Evolutionary conservation across 2,329 filamentous ascomycete genomes (phyloP).

Genomic region (Pseudocercospora musae): DNA sequence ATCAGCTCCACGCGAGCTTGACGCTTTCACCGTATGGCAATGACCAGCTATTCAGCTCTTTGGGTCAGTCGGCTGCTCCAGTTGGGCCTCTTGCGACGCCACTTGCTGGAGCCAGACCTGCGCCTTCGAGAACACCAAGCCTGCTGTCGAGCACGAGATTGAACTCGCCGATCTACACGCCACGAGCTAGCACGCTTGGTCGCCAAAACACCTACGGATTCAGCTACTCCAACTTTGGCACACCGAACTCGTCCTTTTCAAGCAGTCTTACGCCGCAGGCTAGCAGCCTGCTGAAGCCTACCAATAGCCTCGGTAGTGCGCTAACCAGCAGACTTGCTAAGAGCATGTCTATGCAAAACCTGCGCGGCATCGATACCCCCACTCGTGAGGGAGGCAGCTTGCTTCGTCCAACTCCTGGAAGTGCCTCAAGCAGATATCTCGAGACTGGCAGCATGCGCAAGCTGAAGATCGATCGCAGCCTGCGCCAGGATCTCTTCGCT

Average conservation of each 20-base stretch:
- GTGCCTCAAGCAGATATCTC: conserved; percentile 62
- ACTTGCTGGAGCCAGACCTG: conserved; percentile 60
- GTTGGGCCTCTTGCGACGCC: conserved; percentile 91
- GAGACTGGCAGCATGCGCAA: conserved; percentile 78
- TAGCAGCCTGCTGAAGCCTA: conserved; percentile 59
- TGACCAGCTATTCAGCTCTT: conserved; percentile 75
- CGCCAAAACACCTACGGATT: conserved; percentile 69
- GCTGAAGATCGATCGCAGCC: conserved; percentile 83
- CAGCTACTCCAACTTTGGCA: conserved; percentile 83
- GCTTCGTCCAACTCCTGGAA: conserved; percentile 61
- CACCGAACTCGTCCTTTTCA: conserved; percentile 54
- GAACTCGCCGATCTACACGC: conserved; percentile 75
- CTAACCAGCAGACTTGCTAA: conserved; percentile 61
- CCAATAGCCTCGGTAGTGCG: conserved; percentile 63
- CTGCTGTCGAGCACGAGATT: conserved; percentile 30
- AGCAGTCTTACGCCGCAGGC: conserved; percentile 65
- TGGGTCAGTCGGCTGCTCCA: conserved; percentile 64
- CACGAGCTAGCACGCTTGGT: conserved; percentile 49
- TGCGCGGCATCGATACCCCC: conserved; percentile 67
- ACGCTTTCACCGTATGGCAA: conserved; percentile 89
- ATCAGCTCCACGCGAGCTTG: conserved; percentile 56
- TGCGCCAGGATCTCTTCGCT: conserved; percentile 66
- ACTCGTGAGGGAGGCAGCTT: conserved; percentile 78
- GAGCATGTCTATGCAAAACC: conserved; percentile 82
- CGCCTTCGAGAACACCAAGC: conserved; percentile 30